Base-by-base conservation (phyloP, 768 basidiomycete species). In the Favolaschia claudopus region DNA sequence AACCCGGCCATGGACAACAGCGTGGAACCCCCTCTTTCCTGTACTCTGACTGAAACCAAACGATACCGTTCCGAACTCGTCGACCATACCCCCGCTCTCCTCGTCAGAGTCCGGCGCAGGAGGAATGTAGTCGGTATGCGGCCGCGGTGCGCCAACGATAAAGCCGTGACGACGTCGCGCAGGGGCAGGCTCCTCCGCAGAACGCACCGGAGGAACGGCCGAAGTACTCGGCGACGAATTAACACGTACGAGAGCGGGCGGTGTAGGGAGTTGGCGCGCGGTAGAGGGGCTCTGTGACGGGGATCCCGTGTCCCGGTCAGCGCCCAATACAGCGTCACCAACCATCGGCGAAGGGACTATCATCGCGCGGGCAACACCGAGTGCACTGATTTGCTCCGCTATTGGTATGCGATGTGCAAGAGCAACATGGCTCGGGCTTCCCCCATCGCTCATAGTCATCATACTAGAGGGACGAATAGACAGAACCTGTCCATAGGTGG, bases 1-100 rank as follows among this genome's bases (percentile, higher is more conserved):
- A 25, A 84, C 77, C 65, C 83, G 87, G 58, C 78, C 72, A 62
- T 87, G 87, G 36, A 88, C 86, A 15, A 87, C 82, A 24, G 86
- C 84, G 44, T 74, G 78, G 71, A 88, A 88, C n/a, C n/a, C n/a
- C n/a, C n/a, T n/a, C n/a, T n/a, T n/a, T n/a, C n/a, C n/a, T n/a
- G n/a, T n/a, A 5, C 76, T 73, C 55, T 74, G 52, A n/a, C 47
- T 29, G 12, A 29, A 28, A 27, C 46, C 58, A 13, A 67, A 49
- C 12, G 70, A 62, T 29, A 68, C 55, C 50, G 67, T 70, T 13
- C 70, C 69, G 49, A 73, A 76, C 53, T 73, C 71, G 7, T 58
- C 54, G 36, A 43, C 34, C 17, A 34, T 34, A 25, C 14, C 32
- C 14, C 25, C 40, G 38, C 29, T n/a, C 42, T 46, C 62, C 17